Base-by-base conservation (phyloP, 768 basidiomycete genomes). In the Mycena albidolilacea region DNA sequence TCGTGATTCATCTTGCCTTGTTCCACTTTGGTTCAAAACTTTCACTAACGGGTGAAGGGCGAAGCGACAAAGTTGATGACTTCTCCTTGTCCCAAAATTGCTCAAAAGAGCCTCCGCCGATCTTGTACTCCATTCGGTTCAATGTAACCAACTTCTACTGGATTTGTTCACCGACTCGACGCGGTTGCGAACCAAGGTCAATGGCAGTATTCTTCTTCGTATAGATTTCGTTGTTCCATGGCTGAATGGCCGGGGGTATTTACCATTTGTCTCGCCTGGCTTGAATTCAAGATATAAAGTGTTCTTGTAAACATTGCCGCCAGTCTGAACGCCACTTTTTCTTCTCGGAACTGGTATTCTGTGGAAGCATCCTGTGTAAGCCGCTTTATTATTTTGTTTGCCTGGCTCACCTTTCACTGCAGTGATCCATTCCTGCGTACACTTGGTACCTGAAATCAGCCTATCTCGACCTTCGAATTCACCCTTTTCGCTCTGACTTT, bases 341-440 rank as follows among this genome's bases (percentile, higher is more conserved):
- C 43, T 38, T 35, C 55, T 57, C 39, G 71, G 39, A 68, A 64
- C 71, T 52, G 71, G 71, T 55, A 72, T 72, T 64, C 71, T 67
- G 64, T 67, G 55, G 38, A 37, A 15, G 58, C 64, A 30, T 41
- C 7, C 61, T 21, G 15, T 50, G 44, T 46, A 67, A 50, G 14
- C 14, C 48, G 11, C 19, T 50, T 17, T 9, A 14, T 48, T 46
- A 5, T 59, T 23, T 39, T 37, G 1, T 4, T 3, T 2, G 1
- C 4, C 15, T 44, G 41, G 10, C 41, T 66, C 11, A 55, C 35
- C 9, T 41, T 15, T n/a, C 12, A 10, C 5, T 59, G 1, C 43
- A 67, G 57, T 50, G 30, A 7, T 30, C 30, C 30, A 30, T 30
- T 30, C 30, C 30, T 30, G 30, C 3, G 30, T 30, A 30, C 30